These are phyloP conservation scores for Entophlyctis luteolus DNA, from an alignment of 192 early-diverging fungal species.

Conservation along the genomic window DNA sequence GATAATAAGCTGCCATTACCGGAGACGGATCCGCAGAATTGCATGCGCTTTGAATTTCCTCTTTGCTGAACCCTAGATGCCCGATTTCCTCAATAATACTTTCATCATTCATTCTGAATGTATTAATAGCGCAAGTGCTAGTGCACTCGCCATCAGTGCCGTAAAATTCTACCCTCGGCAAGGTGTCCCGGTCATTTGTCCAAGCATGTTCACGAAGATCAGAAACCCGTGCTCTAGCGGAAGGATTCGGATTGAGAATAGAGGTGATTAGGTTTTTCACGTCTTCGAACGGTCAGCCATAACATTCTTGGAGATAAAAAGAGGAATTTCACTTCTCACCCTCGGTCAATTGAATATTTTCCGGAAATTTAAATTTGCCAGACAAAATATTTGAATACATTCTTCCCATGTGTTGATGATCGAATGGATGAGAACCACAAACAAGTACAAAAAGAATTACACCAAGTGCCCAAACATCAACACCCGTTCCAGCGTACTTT, in stretches of 20 bases:
- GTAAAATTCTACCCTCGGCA: conserved; percentile 30
- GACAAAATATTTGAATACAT: conserved; percentile 41
- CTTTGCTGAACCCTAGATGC: conserved; percentile 11
- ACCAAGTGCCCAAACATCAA: conserved; percentile 91
- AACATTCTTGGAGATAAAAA: not conserved
- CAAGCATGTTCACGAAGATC: conserved; percentile 31
- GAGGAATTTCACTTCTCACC: conserved; percentile 21
- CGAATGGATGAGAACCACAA: conserved; percentile 84
- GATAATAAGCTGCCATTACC: conserved; percentile 28
- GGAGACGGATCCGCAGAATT: conserved; percentile 22
- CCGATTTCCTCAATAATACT: not conserved
- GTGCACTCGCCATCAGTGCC: conserved; percentile 1
- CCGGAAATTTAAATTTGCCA: conserved; percentile 36
- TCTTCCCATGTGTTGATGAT: conserved; percentile 74
- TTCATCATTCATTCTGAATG: conserved; percentile 1
- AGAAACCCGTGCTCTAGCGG: conserved; percentile 23
- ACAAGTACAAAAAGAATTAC: conserved; percentile 89
- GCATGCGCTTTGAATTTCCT: conserved; percentile 23
- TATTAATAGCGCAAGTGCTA: too few species aligned
- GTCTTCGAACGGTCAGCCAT: not conserved
- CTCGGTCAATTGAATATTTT: conserved; percentile 17
- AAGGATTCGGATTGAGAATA: conserved; percentile 35
- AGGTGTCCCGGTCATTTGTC: conserved; percentile 27
- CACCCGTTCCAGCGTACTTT: conserved; percentile 81
- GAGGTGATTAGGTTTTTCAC: conserved; percentile 27